A percentile compares a stretch with the other conserved stretches of the same genome.
These are phyloP conservation scores for Wickerhamiella infanticola DNA, from an alignment of 1,139 yeast genomes.

Conservation along the genomic window DNA sequence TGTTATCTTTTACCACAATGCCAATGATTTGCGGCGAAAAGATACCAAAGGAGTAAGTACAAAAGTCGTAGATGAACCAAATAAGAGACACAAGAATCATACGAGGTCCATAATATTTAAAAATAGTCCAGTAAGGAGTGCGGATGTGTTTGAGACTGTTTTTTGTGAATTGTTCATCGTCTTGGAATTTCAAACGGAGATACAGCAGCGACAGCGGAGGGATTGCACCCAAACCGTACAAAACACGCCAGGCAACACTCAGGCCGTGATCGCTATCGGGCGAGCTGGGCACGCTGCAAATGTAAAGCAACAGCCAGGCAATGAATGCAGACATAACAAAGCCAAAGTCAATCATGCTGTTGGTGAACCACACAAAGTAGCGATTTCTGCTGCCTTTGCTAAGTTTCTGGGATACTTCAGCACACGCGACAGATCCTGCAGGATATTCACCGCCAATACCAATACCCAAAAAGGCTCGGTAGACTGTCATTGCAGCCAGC, in stretches of 20 bases:
- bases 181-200: constrained; percentile 59
- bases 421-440: constrained; percentile 83
- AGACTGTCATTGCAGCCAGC: constrained; percentile 49
- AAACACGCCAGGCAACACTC: constrained; percentile 77
- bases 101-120: constrained; percentile 80
- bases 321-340: constrained; percentile 75
- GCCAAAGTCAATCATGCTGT: constrained; percentile 75
- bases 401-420: constrained; percentile 71
- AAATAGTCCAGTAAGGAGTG: constrained; percentile 51
- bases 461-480: constrained; percentile 72
- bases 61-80: constrained; percentile 88
- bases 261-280: constrained; percentile 35
- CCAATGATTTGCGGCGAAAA: constrained; percentile 48
- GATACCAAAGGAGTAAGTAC: constrained; percentile 74
- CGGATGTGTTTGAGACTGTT: constrained; percentile 48
- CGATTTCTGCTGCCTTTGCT: constrained; percentile 76
- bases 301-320: constrained; percentile 76
- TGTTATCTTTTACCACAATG: constrained; percentile 39
- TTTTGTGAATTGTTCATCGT: constrained; percentile 55
- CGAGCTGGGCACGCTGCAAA: constrained; percentile 33
- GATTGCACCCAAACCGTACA: constrained; percentile 86
- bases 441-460: constrained; percentile 79
- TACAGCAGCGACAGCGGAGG: constrained; percentile 69
- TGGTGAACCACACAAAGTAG: constrained; percentile 80
- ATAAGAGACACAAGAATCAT: constrained; percentile 51